A percentile compares a stretch with the other conserved stretches of the same genome.
Conservation (phyloP, 139 green algal genomes). For the Chlamydomonas sp. region DNA sequence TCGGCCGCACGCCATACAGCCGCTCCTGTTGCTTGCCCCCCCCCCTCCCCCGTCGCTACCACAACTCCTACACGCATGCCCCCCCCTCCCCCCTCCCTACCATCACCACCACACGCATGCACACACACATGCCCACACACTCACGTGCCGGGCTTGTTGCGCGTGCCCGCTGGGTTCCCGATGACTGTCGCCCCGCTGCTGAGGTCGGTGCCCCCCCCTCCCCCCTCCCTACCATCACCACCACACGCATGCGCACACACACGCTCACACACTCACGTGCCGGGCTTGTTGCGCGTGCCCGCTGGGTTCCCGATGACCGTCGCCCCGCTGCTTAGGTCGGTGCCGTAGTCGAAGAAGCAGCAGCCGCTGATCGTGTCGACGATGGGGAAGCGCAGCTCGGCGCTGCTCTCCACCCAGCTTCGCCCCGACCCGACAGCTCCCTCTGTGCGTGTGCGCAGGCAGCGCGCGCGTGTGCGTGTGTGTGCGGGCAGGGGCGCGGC, state of each 20-base stretch:
- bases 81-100: too few species aligned
- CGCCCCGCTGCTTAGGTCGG: constrained; percentile 78
- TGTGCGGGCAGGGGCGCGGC: too few species aligned
- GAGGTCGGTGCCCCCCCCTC: constrained; percentile 69
- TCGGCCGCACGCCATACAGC: not conserved
- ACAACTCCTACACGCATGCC: not conserved
- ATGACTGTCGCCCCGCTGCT: constrained; percentile 73
- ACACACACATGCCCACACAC: constrained; percentile 5
- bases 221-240: not conserved
- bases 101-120: not conserved
- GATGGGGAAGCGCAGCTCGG: constrained; percentile 76
- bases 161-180: constrained; percentile 77
- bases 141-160: constrained; percentile 36
- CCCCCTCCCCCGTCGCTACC: not conserved
- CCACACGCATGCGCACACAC: not conserved
- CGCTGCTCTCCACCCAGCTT: constrained; percentile 67
- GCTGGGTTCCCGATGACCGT: constrained; percentile 85
- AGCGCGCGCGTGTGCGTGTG: too few species aligned
- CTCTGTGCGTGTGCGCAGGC: too few species aligned
- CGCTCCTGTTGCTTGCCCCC: not conserved
- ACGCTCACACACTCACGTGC: constrained; percentile 5
- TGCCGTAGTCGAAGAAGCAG: constrained; percentile 86
- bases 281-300: constrained; percentile 51
- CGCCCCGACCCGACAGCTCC: constrained; percentile 82
- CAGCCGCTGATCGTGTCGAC: constrained; percentile 55